Percentiles rank a stretch among this genome's conserved stretches.
Conservation (phyloP, 305 asterid species). For the Fraxinus latifolia region DNA sequence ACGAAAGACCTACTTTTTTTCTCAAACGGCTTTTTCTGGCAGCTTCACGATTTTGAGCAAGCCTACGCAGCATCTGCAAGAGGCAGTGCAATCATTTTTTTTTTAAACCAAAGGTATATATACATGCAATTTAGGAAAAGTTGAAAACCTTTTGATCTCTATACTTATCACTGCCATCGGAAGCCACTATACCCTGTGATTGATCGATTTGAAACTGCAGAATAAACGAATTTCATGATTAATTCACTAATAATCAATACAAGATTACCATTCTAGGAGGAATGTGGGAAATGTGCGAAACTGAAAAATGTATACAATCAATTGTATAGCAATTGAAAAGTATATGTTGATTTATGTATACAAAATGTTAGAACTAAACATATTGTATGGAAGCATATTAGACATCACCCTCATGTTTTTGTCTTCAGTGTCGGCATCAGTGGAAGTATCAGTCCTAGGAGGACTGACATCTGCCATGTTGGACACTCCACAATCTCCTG, state of each 20-base stretch:
- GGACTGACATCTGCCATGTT: constrained; percentile 77
- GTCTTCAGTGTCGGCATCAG: constrained; percentile 92
- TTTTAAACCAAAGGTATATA: neutral
- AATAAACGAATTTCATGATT: constrained; percentile 22
- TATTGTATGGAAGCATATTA: neutral
- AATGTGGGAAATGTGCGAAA: neutral
- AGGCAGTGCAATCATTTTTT: neutral
- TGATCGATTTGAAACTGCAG: constrained; percentile 64
- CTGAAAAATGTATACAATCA: neutral
- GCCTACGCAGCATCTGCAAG: constrained; percentile 92
- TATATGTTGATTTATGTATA: neutral
- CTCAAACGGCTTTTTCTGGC: constrained; percentile 96
- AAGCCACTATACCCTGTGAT: constrained; percentile 49
- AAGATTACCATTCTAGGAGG: neutral
- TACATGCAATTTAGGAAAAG: constrained; percentile 6
- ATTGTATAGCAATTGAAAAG: neutral
- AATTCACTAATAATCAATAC: constrained; percentile 18
- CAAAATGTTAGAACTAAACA: neutral
- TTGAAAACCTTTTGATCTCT: constrained; percentile 89
- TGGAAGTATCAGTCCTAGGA: constrained; percentile 74
- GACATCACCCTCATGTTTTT: constrained; percentile 61
- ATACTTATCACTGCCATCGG: constrained; percentile 91
- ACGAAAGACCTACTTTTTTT: constrained; percentile 53
- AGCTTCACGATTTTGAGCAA: constrained; percentile 99
- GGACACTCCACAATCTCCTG: constrained; percentile 35